phyloP scores from a whole-genome alignment of 345 rosid species.

The Hibiscus trionum region DNA sequence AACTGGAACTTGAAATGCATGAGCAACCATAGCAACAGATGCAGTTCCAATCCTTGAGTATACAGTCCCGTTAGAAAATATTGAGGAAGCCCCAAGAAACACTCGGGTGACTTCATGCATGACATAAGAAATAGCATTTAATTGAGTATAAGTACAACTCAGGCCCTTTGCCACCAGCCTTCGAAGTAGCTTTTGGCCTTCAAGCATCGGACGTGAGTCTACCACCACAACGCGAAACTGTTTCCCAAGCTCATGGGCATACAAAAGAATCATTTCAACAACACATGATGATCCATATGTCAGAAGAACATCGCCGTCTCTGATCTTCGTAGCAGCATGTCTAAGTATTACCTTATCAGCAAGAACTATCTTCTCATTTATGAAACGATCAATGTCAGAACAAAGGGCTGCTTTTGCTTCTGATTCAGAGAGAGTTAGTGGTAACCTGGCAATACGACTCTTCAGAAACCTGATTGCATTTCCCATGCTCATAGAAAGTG shows the following conservation, averaged over 20 bases:
- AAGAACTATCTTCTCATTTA: conserved; percentile 54
- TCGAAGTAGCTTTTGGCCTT: conserved; percentile 57
- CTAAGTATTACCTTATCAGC: conserved; percentile 61
- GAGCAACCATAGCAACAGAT: conserved; percentile 73
- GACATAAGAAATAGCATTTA: conserved; percentile 65
- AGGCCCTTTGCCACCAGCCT: conserved; percentile 56
- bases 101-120: conserved; percentile 68
- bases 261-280: conserved; percentile 66
- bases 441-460: conserved; percentile 55
- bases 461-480: conserved; percentile 74
- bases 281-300: conserved; percentile 66
- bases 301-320: conserved; percentile 77
- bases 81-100: conserved; percentile 67
- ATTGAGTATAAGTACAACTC: conserved; percentile 63
- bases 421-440: conserved; percentile 41
- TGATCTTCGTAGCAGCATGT: conserved; percentile 61
- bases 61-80: conserved; percentile 67
- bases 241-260: conserved; percentile 66
- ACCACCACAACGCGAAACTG: conserved; percentile 60
- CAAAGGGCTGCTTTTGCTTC: conserved; percentile 55
- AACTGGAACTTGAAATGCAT: conserved; percentile 59
- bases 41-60: conserved; percentile 76
- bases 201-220: conserved; percentile 64
- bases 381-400: conserved; percentile 57
- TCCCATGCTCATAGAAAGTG: conserved; percentile 87